These are phyloP conservation scores for Dalbergia cochinchinensis DNA, from an alignment of 306 rosid species.

Conservation along the genomic window DNA sequence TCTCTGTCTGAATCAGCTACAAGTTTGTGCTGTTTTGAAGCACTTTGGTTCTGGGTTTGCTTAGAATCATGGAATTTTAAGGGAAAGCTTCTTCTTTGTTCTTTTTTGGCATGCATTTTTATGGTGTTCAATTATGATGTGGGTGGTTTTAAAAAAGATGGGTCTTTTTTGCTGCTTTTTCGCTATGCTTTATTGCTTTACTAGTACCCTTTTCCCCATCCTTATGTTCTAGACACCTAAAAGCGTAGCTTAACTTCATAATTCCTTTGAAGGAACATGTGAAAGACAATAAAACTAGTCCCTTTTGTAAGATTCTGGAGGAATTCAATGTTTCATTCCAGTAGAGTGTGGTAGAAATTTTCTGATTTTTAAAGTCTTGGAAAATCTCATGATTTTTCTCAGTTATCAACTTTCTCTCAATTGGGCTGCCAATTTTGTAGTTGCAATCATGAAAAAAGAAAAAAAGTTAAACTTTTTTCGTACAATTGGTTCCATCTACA, in stretches of 20 bases:
- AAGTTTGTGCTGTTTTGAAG: neutral
- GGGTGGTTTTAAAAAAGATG: conserved; percentile 37
- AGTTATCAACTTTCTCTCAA: conserved; percentile 1
- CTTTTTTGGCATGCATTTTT: conserved; percentile 33
- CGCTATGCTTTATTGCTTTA: conserved; percentile 44
- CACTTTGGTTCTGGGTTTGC: conserved; percentile 41
- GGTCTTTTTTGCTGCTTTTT: conserved; percentile 44
- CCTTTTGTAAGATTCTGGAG: conserved; percentile 34
- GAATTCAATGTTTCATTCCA: conserved; percentile 37
- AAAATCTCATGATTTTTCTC: neutral
- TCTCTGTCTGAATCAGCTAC: neutral
- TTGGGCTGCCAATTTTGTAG: neutral
- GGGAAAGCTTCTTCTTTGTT: neutral
- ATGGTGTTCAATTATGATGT: conserved; percentile 48
- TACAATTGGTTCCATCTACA: conserved; percentile 21
- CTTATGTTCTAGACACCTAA: conserved; percentile 18
- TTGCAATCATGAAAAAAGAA: neutral
- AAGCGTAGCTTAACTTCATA: conserved; percentile 27
- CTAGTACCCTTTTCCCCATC: conserved; percentile 38
- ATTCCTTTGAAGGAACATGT: conserved; percentile 40
- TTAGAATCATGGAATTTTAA: conserved; percentile 30
- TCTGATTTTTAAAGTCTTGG: neutral
- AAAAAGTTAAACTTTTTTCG: neutral
- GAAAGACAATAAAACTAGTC: neutral
- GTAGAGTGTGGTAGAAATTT: neutral